phyloP scores from a whole-genome alignment of 495 filamentous ascomycete genomes.

The Hypoxylon fragiforme region DNA sequence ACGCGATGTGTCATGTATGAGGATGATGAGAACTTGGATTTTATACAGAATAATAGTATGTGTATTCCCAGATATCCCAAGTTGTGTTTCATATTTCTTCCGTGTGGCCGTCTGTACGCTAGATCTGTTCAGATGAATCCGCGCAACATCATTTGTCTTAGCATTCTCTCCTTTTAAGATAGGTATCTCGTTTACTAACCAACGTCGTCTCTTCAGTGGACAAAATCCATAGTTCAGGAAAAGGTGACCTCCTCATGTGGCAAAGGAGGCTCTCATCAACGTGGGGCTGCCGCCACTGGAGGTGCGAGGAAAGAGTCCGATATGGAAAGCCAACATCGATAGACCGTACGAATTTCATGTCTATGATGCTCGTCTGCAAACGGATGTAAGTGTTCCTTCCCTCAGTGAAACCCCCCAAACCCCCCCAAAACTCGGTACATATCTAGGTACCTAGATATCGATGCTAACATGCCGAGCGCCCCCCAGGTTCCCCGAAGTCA shows the following conservation, averaged over 20 bases:
- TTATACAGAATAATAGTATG: slow-evolving; percentile 37
- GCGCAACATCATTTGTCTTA: no score
- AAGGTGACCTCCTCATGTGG: slow-evolving; percentile 35
- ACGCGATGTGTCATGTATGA: slow-evolving; percentile 39
- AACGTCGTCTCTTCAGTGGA: no score
- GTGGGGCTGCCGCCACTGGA: slow-evolving; percentile 38
- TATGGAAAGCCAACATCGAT: slow-evolving; percentile 25
- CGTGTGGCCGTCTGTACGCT: no score
- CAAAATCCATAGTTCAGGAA: slow-evolving; percentile 17
- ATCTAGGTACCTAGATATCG: no score
- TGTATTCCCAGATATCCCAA: not conserved
- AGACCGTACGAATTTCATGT: slow-evolving; percentile 34
- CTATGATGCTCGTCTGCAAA: slow-evolving; percentile 39
- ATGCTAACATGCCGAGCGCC: not conserved
- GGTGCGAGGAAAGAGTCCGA: slow-evolving; percentile 36
- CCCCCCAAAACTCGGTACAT: no score
- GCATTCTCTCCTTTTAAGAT: no score
- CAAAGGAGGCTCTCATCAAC: slow-evolving; percentile 37
- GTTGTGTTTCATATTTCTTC: no score
- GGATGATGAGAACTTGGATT: slow-evolving; percentile 34
- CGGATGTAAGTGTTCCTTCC: slow-evolving; percentile 36
- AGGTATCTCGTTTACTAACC: no score
- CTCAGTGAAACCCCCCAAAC: not conserved
- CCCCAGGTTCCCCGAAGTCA: slow-evolving; percentile 36
- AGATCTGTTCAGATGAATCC: no score